Percentiles rank a stretch among this genome's conserved stretches.
Evolutionary conservation across 306 rosid species (phyloP).

Genomic region (Prinsepia uniflora): DNA sequence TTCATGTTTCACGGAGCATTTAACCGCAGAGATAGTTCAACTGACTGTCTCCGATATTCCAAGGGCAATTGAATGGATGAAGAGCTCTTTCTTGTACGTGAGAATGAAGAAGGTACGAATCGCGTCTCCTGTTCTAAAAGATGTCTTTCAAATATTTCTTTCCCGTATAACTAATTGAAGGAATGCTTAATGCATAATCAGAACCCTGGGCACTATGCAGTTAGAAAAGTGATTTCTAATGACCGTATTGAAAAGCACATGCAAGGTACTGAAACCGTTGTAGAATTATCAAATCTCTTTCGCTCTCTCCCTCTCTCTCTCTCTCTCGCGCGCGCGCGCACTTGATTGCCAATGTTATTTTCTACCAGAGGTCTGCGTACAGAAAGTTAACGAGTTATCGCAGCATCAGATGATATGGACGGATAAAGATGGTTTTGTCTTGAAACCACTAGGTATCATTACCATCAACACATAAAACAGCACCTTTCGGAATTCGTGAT

Average conservation of each 20-base stretch:
- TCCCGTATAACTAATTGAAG: constrained; percentile 15
- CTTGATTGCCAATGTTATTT: constrained; percentile 23
- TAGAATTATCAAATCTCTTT: neutral
- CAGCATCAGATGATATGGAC: constrained; percentile 77
- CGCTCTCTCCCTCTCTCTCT: constrained; percentile 12
- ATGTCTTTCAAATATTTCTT: constrained; percentile 19
- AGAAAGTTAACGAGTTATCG: constrained; percentile 81
- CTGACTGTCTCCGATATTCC: constrained; percentile 81
- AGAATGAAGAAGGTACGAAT: constrained; percentile 79
- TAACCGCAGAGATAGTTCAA: constrained; percentile 95
- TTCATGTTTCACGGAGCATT: constrained; percentile 87
- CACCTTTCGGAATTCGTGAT: constrained; percentile 16
- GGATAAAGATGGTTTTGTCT: constrained; percentile 93
- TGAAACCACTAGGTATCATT: constrained; percentile 78
- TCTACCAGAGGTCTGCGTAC: constrained; percentile 65
- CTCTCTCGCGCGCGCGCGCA: neutral
- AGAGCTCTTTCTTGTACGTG: constrained; percentile 78
- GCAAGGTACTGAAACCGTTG: constrained; percentile 53
- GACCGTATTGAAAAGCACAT: constrained; percentile 62
- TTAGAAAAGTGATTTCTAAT: constrained; percentile 55
- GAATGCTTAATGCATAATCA: constrained; percentile 29
- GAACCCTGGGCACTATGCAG: constrained; percentile 71
- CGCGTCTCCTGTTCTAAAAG: constrained; percentile 4
- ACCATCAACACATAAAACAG: constrained; percentile 7
- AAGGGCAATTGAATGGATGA: constrained; percentile 93